Evolutionary conservation across 345 rosid species (phyloP).

Genomic region (Heritiera littoralis): DNA sequence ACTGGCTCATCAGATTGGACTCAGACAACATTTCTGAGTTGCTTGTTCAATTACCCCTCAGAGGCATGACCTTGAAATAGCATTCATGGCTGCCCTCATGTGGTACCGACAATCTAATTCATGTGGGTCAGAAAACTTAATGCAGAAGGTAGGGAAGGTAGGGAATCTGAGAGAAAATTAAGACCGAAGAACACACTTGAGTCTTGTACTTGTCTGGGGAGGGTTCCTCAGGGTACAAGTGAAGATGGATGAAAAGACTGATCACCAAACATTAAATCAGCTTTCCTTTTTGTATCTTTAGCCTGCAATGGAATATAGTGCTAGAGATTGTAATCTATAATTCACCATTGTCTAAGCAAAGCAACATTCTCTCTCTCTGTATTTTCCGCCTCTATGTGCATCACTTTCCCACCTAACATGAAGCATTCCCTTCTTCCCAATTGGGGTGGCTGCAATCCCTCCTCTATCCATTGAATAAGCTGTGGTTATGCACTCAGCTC

Average conservation of each 20-base stretch:
- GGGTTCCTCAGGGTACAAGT: neutral
- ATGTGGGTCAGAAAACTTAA: neutral
- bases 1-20: no score
- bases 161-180: constrained; percentile 2
- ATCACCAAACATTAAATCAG: constrained; percentile 17
- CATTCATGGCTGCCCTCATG: no score
- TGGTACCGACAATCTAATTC: neutral
- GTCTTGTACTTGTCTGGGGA: neutral
- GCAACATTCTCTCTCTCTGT: constrained; percentile 9
- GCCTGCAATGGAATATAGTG: constrained; percentile 11
- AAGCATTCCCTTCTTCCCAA: constrained; percentile 6
- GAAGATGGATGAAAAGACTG: constrained; percentile 23
- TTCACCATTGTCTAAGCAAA: constrained; percentile 28
- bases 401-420: constrained; percentile 27
- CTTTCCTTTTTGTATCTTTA: constrained; percentile 15
- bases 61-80: no score
- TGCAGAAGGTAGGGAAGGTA: neutral
- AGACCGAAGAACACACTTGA: neutral
- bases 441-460: constrained; percentile 48
- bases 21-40: no score
- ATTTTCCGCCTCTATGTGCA: constrained; percentile 12
- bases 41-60: no score
- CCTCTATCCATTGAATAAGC: constrained; percentile 45
- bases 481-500: constrained; percentile 35
- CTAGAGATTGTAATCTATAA: constrained; percentile 16